These are phyloP conservation scores for Eimeria praecox DNA, from an alignment of 169 alveolate genomes.

Conservation along the genomic window DNA sequence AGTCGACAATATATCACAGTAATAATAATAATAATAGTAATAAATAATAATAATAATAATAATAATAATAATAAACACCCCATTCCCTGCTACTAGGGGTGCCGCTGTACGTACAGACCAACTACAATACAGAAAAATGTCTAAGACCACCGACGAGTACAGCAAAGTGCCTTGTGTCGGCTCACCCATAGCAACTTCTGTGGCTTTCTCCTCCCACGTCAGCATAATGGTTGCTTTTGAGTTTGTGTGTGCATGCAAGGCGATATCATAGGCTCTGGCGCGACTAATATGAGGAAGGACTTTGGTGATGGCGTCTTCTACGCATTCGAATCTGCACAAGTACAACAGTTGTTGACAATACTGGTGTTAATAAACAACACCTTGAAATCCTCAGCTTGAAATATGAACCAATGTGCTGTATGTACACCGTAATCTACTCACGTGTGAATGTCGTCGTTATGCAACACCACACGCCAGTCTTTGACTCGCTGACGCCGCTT, in stretches of 20 bases:
- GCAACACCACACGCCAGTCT: slow-evolving; percentile 91
- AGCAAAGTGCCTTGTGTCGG: too few species aligned
- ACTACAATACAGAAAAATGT: too few species aligned
- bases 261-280: slow-evolving; percentile 47
- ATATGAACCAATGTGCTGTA: neutral
- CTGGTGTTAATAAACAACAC: too few species aligned
- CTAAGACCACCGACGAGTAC: too few species aligned
- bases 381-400: too few species aligned
- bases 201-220: slow-evolving; percentile 42
- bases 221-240: slow-evolving; percentile 10
- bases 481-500: slow-evolving; percentile 85
- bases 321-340: slow-evolving; percentile 49
- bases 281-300: slow-evolving; percentile 43
- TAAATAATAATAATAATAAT: too few species aligned
- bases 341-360: neutral
- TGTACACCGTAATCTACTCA: slow-evolving; percentile 53
- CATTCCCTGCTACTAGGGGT: too few species aligned
- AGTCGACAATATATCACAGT: too few species aligned
- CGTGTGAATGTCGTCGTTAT: slow-evolving; percentile 93
- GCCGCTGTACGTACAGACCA: too few species aligned
- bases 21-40: too few species aligned
- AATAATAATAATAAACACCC: too few species aligned
- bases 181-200: slow-evolving; percentile 27
- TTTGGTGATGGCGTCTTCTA: slow-evolving; percentile 19
- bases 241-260: slow-evolving; percentile 30